Evolutionary conservation across 2,329 filamentous ascomycete genomes (phyloP).

Genomic region (Setomelanomma holmii): DNA sequence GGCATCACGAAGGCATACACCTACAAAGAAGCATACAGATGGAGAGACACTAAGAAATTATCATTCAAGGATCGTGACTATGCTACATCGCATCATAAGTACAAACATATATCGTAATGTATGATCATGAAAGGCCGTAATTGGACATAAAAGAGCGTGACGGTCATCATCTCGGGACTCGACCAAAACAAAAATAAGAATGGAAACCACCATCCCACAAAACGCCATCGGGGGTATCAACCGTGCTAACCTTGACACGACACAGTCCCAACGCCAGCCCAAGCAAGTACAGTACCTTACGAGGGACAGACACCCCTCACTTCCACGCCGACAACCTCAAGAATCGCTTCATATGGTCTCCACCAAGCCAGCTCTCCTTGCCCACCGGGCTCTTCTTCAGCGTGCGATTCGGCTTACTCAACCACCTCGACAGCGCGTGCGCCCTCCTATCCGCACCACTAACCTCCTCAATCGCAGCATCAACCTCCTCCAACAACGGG

Average conservation of each 20-base stretch:
- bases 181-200: conserved; percentile 12
- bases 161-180: no score
- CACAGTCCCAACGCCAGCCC: conserved; percentile 10
- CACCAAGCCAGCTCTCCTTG: conserved; percentile 48
- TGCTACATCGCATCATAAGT: conserved; percentile 18
- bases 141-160: conserved; percentile 1
- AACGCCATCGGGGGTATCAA: conserved; percentile 15
- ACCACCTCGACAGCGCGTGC: conserved; percentile 42
- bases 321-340: conserved; percentile 44
- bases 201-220: neutral
- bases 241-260: conserved; percentile 21
- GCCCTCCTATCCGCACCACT: conserved; percentile 20
- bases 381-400: conserved; percentile 21
- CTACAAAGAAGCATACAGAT: no score
- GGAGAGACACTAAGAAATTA: conserved; percentile 13
- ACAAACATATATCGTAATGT: conserved; percentile 24
- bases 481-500: conserved; percentile 41
- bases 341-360: conserved; percentile 47
- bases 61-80: conserved; percentile 32
- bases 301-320: no score
- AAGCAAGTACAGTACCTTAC: conserved; percentile 1
- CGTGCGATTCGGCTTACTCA: conserved; percentile 30
- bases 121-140: conserved; percentile 17
- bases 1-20: no score
- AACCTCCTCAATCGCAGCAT: conserved; percentile 33